Evolutionary conservation across 805 yeast genomes (phyloP).

Genomic region (Starmerella scarabaei): DNA sequence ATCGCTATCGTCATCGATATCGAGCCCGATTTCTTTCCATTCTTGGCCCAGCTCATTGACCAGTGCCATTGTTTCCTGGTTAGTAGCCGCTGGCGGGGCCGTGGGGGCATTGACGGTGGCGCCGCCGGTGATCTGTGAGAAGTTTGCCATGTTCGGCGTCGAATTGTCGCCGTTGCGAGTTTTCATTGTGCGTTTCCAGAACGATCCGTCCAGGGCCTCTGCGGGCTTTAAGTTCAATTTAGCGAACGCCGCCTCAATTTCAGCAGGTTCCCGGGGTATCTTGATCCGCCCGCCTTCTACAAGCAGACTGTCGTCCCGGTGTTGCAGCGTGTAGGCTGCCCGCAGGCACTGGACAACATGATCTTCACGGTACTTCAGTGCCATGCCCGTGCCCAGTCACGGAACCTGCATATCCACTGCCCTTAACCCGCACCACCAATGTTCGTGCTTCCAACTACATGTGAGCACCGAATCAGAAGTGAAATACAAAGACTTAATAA

Average conservation of each 20-base stretch:
- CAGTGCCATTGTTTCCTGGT: background rate
- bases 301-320: slow-evolving; percentile 9
- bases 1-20: slow-evolving; percentile 32
- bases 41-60: background rate
- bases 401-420: too few species aligned
- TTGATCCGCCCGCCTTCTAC: slow-evolving; percentile 4
- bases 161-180: background rate
- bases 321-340: slow-evolving; percentile 20
- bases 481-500: too few species aligned
- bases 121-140: background rate
- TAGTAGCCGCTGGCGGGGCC: slow-evolving; percentile 2
- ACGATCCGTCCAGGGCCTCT: background rate
- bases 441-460: too few species aligned
- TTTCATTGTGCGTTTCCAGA: background rate
- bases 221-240: slow-evolving; percentile 1
- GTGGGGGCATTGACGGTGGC: background rate
- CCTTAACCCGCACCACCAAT: too few species aligned
- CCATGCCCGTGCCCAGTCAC: too few species aligned
- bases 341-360: slow-evolving; percentile 25
- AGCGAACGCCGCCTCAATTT: slow-evolving; percentile 7
- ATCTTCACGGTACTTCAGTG: slow-evolving; percentile 24
- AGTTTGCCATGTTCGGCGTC: background rate
- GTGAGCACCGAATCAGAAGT: too few species aligned
- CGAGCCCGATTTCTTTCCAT: slow-evolving; percentile 26
- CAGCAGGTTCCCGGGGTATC: slow-evolving; percentile 3